A percentile compares a stretch with the other conserved stretches of the same genome.
phyloP scores from a whole-genome alignment of 2,329 filamentous ascomycete genomes.

The Pseudopithomyces chartarum region DNA sequence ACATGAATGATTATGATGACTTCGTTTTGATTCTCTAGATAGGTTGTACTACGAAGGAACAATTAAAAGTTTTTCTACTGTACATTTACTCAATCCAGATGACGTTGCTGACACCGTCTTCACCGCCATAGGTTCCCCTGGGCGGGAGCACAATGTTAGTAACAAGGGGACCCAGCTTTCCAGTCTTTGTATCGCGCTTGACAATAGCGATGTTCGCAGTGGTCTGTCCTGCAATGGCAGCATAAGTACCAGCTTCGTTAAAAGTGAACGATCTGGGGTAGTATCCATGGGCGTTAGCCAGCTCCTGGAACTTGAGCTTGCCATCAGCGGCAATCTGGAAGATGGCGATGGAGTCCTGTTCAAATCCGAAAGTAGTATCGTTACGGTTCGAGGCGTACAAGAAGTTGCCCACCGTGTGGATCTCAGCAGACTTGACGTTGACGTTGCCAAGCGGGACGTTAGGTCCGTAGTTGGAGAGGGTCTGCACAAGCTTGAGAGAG shows the following conservation, averaged over 20 bases:
- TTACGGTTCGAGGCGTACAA: slow-evolving; percentile 43
- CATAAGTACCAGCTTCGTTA: slow-evolving; percentile 37
- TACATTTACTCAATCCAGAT: slow-evolving; percentile 39
- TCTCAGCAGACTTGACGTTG: slow-evolving; percentile 38
- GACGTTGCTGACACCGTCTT: slow-evolving; percentile 40
- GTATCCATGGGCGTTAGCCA: slow-evolving; percentile 35
- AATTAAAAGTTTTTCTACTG: too few relatives aligned
- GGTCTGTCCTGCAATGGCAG: slow-evolving; percentile 40
- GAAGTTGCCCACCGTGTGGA: slow-evolving; percentile 40
- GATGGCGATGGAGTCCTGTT: slow-evolving; percentile 41
- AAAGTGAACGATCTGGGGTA: slow-evolving; percentile 45
- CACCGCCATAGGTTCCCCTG: slow-evolving; percentile 33
- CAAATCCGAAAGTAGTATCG: slow-evolving; percentile 40
- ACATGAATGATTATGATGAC: too few relatives aligned
- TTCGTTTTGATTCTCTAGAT: too few relatives aligned
- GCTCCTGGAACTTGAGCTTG: slow-evolving; percentile 32
- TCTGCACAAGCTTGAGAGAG: slow-evolving; percentile 35
- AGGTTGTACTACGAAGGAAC: too few relatives aligned
- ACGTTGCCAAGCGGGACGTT: slow-evolving; percentile 32
- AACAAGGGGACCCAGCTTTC: slow-evolving; percentile 29
- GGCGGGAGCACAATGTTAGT: slow-evolving; percentile 33
- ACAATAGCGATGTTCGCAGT: slow-evolving; percentile 41
- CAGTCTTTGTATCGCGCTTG: slow-evolving; percentile 30
- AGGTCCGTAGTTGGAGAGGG: slow-evolving; percentile 37
- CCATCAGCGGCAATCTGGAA: slow-evolving; percentile 38